Percentiles rank a stretch among this genome's conserved stretches.
Conservation (phyloP, 1,139 yeast genomes). For the Suhomyces ambrosiae region DNA sequence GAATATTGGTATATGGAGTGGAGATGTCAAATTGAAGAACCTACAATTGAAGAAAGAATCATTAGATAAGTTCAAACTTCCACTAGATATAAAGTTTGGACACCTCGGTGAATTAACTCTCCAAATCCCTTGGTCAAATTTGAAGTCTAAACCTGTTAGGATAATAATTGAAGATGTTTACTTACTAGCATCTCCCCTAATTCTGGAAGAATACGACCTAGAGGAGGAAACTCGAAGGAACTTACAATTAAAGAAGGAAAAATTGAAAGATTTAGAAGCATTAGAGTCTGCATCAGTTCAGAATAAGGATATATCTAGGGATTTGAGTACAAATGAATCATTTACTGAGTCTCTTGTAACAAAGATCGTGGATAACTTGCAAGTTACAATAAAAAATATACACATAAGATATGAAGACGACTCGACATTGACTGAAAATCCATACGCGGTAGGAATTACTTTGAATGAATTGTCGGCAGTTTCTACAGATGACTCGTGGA, state of each 20-base stretch:
- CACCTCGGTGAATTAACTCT: constrained; percentile 86
- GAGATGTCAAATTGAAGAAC: constrained; percentile 86
- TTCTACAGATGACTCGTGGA: constrained; percentile 85
- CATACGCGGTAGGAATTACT: constrained; percentile 83
- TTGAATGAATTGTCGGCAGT: constrained; percentile 88
- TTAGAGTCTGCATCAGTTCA: constrained; percentile 48
- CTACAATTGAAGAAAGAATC: constrained; percentile 80
- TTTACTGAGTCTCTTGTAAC: constrained; percentile 87
- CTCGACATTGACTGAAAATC: constrained; percentile 62
- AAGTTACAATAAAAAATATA: constrained; percentile 87
- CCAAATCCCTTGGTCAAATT: constrained; percentile 96
- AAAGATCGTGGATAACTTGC: constrained; percentile 89
- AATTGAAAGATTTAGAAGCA: constrained; percentile 69
- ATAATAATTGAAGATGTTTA: constrained; percentile 87
- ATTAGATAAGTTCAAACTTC: constrained; percentile 79
- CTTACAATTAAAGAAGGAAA: constrained; percentile 64
- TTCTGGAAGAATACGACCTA: constrained; percentile 53
- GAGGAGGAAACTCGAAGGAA: constrained; percentile 71
- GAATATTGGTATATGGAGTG: constrained; percentile 96
- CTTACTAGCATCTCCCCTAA: constrained; percentile 74
- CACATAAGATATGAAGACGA: constrained; percentile 91
- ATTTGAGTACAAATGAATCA: constrained; percentile 60
- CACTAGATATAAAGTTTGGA: constrained; percentile 89
- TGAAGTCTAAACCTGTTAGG: constrained; percentile 91
- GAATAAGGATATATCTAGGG: constrained; percentile 42